Conservation (phyloP, 768 basidiomycete genomes). For the Sporobolomyces pararoseus region DNA sequence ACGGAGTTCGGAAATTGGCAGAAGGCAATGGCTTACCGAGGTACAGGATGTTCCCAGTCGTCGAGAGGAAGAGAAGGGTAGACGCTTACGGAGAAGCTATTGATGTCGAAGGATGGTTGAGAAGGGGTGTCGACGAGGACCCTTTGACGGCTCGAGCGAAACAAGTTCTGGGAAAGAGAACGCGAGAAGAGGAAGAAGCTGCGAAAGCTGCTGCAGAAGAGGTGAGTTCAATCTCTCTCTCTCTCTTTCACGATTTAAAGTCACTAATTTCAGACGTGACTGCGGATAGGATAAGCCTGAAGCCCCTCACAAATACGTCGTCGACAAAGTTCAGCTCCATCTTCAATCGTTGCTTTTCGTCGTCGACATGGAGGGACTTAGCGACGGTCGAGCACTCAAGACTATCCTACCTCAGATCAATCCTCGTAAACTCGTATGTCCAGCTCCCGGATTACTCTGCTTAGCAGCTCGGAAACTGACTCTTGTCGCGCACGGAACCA, state of each 20-base stretch:
- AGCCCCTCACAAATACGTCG: constrained; percentile 85
- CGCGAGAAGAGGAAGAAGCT: constrained; percentile 64
- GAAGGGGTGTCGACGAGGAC: constrained; percentile 82
- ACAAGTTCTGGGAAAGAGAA: constrained; percentile 65
- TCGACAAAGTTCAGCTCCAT: constrained; percentile 69
- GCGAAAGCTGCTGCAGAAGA: constrained; percentile 50
- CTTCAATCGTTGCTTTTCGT: constrained; percentile 81
- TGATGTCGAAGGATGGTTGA: constrained; percentile 92
- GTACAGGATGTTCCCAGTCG: constrained; percentile 95
- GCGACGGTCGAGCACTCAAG: constrained; percentile 94
- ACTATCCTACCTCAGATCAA: constrained; percentile 95
- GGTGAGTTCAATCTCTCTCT: constrained; percentile 6
- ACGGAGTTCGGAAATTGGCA: constrained; percentile 3
- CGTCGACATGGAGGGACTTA: constrained; percentile 92
- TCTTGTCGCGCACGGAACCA: constrained; percentile 47
- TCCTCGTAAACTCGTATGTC: constrained; percentile 82
- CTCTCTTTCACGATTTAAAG: neutral
- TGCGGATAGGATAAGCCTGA: constrained; percentile 52
- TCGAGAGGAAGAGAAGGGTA: constrained; percentile 84
- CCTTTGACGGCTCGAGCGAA: constrained; percentile 60
- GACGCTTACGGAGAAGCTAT: constrained; percentile 94
- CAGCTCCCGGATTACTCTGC: neutral
- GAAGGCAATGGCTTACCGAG: constrained; percentile 49
- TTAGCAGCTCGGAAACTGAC: neutral
- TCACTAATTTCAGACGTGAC: too few relatives aligned